Evolutionary conservation across 371 early-diverging fungal genomes (phyloP).

Genomic region (Blakeslea trispora): DNA sequence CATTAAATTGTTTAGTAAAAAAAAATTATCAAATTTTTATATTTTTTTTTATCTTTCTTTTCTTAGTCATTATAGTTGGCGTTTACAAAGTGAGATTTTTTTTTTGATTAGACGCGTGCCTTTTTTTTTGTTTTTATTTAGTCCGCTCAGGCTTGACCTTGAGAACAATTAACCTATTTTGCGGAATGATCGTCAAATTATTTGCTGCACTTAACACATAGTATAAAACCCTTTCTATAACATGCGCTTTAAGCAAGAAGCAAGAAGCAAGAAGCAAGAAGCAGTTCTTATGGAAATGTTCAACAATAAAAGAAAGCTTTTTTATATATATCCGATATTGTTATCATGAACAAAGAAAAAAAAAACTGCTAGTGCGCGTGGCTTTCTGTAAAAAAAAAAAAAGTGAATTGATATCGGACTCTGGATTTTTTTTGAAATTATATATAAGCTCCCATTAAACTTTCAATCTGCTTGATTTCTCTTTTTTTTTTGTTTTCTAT

Average conservation of each 20-base stretch:
- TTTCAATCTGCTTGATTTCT: conserved; percentile 10
- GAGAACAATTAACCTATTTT: too few relatives aligned
- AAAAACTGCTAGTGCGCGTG: not conserved
- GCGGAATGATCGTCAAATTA: too few relatives aligned
- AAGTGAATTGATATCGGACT: conserved; percentile 9
- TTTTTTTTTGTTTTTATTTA: conserved; percentile 9
- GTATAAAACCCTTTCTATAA: too few relatives aligned
- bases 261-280: too few relatives aligned
- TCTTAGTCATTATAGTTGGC: not conserved
- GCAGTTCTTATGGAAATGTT: too few relatives aligned
- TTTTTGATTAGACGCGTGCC: not conserved
- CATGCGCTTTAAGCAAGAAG: too few relatives aligned
- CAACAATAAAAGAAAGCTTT: too few relatives aligned
- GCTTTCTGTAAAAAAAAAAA: not conserved
- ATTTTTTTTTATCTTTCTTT: not conserved
- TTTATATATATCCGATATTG: too few relatives aligned
- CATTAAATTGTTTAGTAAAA: conserved; percentile 8
- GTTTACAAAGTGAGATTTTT: too few relatives aligned
- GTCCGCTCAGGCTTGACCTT: not conserved
- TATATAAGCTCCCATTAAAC: conserved; percentile 22
- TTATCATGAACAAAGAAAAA: not conserved
- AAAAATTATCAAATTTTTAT: conserved; percentile 11
- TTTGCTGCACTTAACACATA: too few relatives aligned
- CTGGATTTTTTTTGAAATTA: conserved; percentile 3
- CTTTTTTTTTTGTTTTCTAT: conserved; percentile 31